Evolutionary conservation across 257 asterid species (phyloP), one percentile per base, ranked within the genome.

Genomic region (Solanum etuberosum): DNA sequence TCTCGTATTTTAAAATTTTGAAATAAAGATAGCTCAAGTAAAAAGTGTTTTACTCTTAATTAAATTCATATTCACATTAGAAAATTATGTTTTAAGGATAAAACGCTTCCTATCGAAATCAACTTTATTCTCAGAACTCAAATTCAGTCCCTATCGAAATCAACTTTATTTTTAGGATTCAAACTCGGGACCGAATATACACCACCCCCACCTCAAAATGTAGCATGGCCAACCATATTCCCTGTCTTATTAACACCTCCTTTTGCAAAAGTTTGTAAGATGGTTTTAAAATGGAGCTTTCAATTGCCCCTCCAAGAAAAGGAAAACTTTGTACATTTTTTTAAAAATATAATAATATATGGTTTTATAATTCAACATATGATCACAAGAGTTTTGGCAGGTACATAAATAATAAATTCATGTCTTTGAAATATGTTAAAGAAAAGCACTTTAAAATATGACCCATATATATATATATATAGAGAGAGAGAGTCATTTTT

Each of bases 101-200:
- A 67, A 67, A 5, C 1, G 0, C 3, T 13, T 5, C 0, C 21
- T 67, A 13, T 27, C 10, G 4, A 67, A 14, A 27, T 12, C 31
- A 13, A 13, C 16, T 6, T 67, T 6, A 48, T 48, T 48, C 3
- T 12, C 2, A 0, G 0, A 2, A 27, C 2, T 67, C 74, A 14
- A 67, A 67, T 11, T 21, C 27, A 46, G 6, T 46, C 6, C 5
- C 21, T 13, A 13, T 14, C 2, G 3, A 67, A 67, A 27, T 12
- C 3, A 13, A 13, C 6, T 27, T 67, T 27, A 13, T 27, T 27
- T 3, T 27, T 1, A 1, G 0, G 1, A 25, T 1, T 27, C 73
- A 1, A 67, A 67, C 31, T 57, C 67, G 5, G 2, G 1, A 57
- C 0, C 12, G 12, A 57, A 20, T 57, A 20, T 9, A 20, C 25